These are phyloP conservation scores for Botrytis medusae DNA, from an alignment of 2,329 filamentous ascomycete species.

Conservation along the genomic window DNA sequence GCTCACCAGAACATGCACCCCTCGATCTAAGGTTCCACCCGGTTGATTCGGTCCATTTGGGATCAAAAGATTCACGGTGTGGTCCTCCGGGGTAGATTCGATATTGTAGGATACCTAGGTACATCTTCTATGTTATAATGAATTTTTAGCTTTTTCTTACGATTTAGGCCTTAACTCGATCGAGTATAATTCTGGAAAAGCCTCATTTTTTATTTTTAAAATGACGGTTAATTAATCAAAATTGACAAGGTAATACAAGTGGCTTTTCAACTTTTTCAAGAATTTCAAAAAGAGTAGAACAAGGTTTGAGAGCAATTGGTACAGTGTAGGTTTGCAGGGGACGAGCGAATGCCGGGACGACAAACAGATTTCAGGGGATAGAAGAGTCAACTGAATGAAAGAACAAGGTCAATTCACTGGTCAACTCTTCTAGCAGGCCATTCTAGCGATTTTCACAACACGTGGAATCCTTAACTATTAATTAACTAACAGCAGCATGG, in stretches of 20 bases:
- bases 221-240: constrained; percentile 15
- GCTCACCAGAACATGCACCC: constrained; percentile 25
- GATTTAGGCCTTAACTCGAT: constrained; percentile 11
- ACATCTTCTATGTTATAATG: constrained; percentile 4
- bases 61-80: constrained; percentile 19
- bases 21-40: constrained; percentile 34
- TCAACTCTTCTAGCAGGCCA: neutral
- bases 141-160: neutral
- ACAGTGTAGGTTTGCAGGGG: neutral
- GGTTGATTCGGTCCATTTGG: constrained; percentile 31
- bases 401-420: neutral
- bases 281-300: neutral
- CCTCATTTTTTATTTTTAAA: constrained; percentile 9
- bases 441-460: constrained; percentile 6
- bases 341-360: constrained; percentile 14
- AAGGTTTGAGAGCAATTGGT: constrained; percentile 5
- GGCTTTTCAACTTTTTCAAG: neutral
- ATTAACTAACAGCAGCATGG: constrained; percentile 11
- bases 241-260: constrained; percentile 3
- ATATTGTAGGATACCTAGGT: constrained; percentile 12
- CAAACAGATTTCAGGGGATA: neutral
- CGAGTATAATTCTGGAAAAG: constrained; percentile 11
- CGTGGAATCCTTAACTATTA: constrained; percentile 9
- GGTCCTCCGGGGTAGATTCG: constrained; percentile 26
- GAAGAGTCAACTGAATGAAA: neutral